Conservation (phyloP, 306 rosid species). For the Alnus glutinosa region DNA sequence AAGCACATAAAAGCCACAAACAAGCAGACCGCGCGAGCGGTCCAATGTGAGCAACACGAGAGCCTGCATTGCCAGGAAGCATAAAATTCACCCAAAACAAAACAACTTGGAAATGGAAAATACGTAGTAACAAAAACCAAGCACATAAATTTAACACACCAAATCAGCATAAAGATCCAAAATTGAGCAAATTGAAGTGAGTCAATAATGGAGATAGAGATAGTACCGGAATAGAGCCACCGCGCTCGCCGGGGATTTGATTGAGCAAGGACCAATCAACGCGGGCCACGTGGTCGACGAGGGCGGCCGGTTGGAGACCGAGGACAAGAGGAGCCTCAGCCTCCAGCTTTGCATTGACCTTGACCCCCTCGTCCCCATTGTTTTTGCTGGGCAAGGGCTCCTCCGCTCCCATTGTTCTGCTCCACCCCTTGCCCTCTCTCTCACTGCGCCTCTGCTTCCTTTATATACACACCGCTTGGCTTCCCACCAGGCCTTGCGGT, state of each 20-base stretch:
- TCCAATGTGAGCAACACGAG: not conserved
- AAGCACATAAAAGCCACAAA: not conserved
- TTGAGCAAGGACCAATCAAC: slow-evolving; percentile 63
- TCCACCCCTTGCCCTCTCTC: slow-evolving; percentile 5
- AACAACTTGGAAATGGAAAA: not conserved
- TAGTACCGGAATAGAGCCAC: slow-evolving; percentile 83
- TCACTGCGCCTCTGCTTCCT: not conserved
- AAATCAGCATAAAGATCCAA: not conserved
- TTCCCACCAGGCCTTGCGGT: not conserved
- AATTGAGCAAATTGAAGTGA: not conserved
- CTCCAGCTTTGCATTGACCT: not conserved
- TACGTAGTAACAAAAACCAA: too few relatives aligned
- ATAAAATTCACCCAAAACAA: not conserved
- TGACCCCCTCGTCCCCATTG: not conserved
- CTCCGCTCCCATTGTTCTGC: slow-evolving; percentile 43
- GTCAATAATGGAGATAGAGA: not conserved
- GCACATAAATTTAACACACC: not conserved
- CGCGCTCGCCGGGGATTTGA: slow-evolving; percentile 80
- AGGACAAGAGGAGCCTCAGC: slow-evolving; percentile 49
- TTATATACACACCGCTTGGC: not conserved
- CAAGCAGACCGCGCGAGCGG: not conserved
- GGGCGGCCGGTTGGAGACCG: slow-evolving; percentile 85
- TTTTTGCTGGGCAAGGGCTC: slow-evolving; percentile 27
- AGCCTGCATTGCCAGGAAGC: not conserved
- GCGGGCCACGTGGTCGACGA: slow-evolving; percentile 71